Conservation (phyloP, 306 rosid species). For the Acacia acuminata region DNA sequence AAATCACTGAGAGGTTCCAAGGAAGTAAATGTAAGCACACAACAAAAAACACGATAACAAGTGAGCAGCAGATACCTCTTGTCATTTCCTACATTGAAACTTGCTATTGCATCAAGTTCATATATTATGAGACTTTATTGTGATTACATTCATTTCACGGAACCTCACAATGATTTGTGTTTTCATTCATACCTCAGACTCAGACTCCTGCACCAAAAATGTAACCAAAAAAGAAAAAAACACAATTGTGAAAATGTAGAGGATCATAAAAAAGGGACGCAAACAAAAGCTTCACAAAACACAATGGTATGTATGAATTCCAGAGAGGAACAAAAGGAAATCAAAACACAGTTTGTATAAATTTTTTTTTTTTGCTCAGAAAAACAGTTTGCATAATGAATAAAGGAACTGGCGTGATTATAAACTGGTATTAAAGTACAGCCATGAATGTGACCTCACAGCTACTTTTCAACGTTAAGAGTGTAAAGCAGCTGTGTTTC, state of each 20-base stretch:
- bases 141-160: too few relatives aligned
- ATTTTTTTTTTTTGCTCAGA: too few relatives aligned
- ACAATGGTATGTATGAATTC: slow-evolving; percentile 23
- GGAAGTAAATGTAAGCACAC: background rate
- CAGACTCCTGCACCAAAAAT: background rate
- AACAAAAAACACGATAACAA: too few relatives aligned
- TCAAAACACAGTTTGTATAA: slow-evolving; percentile 9
- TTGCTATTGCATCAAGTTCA: background rate
- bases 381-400: slow-evolving; percentile 21
- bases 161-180: background rate
- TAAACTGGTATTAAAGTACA: slow-evolving; percentile 49
- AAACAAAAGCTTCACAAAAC: background rate
- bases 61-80: background rate
- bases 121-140: background rate
- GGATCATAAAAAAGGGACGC: background rate
- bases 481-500: background rate
- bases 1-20: background rate
- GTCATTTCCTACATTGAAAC: too few relatives aligned
- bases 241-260: background rate
- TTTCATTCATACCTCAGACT: background rate
- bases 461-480: slow-evolving; percentile 28
- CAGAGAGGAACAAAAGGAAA: slow-evolving; percentile 26
- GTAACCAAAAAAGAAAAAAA: background rate
- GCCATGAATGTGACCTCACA: slow-evolving; percentile 57
- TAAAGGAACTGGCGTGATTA: slow-evolving; percentile 29